Percentiles rank a stretch among this genome's conserved stretches.
These are phyloP conservation scores for Lipomyces spencermartinsiae DNA, from an alignment of 805 yeast genomes.

Conservation along the genomic window DNA sequence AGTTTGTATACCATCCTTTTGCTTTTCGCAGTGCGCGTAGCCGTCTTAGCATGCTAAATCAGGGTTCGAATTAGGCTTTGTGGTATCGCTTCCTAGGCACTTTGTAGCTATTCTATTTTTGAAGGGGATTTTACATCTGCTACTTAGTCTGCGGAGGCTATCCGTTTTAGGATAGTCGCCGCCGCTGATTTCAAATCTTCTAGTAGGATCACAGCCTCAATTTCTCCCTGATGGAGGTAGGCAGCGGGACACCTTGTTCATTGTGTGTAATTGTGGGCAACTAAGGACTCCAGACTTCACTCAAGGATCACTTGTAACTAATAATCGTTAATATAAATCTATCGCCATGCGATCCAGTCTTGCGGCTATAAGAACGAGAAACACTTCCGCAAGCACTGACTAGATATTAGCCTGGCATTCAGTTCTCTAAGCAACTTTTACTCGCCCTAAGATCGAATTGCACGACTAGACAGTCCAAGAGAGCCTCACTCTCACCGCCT, in stretches of 20 bases:
- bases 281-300: slow-evolving; percentile 9
- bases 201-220: no score
- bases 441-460: neutral
- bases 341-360: neutral
- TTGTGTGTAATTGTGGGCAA: neutral
- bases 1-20: no score
- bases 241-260: slow-evolving; percentile 4
- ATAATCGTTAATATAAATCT: slow-evolving; percentile 4
- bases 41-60: no score
- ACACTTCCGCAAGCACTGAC: neutral
- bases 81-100: no score
- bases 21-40: no score
- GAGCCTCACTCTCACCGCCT: neutral
- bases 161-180: neutral
- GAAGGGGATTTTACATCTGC: no score
- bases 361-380: no score
- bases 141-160: neutral
- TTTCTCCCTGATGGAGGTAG: no score
- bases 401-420: neutral
- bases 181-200: neutral
- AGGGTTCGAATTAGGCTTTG: no score
- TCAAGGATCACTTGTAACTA: neutral
- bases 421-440: neutral
- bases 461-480: neutral
- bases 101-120: no score